Base-by-base conservation (phyloP, 352 stramenopile genomes). In the Globisporangium alternatum region DNA sequence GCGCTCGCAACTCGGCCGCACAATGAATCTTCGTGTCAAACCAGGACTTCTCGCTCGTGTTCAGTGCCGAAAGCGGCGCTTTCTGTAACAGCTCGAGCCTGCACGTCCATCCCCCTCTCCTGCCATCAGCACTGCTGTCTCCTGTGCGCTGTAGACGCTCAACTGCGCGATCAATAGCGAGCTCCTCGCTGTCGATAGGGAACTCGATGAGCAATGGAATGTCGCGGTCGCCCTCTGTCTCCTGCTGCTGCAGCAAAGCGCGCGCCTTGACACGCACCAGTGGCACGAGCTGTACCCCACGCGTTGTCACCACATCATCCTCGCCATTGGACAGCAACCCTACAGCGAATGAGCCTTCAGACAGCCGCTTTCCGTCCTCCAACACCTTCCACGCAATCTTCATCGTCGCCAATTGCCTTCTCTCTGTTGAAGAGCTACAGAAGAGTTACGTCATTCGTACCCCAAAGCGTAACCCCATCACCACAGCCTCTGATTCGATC, bases 11-110 rank as follows among this genome's bases (percentile, higher is more conserved):
- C 31, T 73, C 66, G 2, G 47, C 66, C 33, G 80, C 83, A 37
- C 75, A 75, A 25, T 45, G 22, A 17, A 88, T 41, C 49, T 93
- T 93, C 60, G 66, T 75, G 10, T 69, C 66, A 25, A 90, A 80
- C 83, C 77, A 90, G 7, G 60, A 25, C 12, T 62, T 25, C 17
- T 41, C 43, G 1, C 5, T 30, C 12, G n/a, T 35, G 22, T 47
- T 33, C 19, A 59, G 21, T 15, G 15, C 10, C 6, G 17, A 13
- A 9, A 31, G 2, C 4, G 17, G 2, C 9, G 17, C 0, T 28
- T 22, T 28, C 3, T 48, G 41, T 2, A 31, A 6, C 5, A 63
- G 31, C 37, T 63, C 43, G 2, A 68, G 56, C 13, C 39, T 59
- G 22, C 63, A 68, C 15, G 25, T 9, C 58, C 58, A 64, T 9